Evolutionary conservation across 2,329 filamentous ascomycete genomes (phyloP), one percentile per base, ranked within the genome.

Genomic region (Pyricularia pennisetigena): DNA sequence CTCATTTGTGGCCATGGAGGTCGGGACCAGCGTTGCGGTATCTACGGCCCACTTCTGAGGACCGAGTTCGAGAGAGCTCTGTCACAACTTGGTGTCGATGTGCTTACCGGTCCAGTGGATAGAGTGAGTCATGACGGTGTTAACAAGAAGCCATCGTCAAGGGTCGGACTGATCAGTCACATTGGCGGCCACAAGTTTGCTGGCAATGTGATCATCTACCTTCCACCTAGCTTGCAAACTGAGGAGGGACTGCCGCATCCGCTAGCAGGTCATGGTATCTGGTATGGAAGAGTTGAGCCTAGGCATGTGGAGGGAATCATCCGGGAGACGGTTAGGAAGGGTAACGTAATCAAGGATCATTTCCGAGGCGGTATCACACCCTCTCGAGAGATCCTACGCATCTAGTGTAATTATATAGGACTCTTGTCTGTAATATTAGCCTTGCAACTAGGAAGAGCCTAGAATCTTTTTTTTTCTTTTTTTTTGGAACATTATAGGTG

Each of bases 1-100:
- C 80, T 98, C 24, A 90, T 97, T 62, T 99, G 95, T 75, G 93
- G 93, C 0, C 95, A 99, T 73, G 90, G 90, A 16, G 88, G 88
- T 2, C 84, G 95, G 12, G 95, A 99, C 75, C 81, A 83, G 73
- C 85, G 95, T 67, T 99, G 95, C 74, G 94, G 95, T 0, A 79
- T 92, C 26, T 82, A 94, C 71, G 94, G 92, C 0, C 93, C 93
- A 0, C 78, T 92, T 1, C 80, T 98, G 16, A 81, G 86, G 72
- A 78, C 78, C 0, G 90, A 93, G 72, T 98, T 98, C 72, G 83
- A 87, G 72, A 78, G 77, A 9, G 83, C 86, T 73, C 76, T 94
- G 6, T 77, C 77, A 2, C 77, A 75, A 4, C 78, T 80, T 23
- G 86, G 85, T 0, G 76, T 87, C 2, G 73, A 79, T 3, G 81